Conservation (phyloP, 805 yeast species). For the Starmera quercuum region DNA sequence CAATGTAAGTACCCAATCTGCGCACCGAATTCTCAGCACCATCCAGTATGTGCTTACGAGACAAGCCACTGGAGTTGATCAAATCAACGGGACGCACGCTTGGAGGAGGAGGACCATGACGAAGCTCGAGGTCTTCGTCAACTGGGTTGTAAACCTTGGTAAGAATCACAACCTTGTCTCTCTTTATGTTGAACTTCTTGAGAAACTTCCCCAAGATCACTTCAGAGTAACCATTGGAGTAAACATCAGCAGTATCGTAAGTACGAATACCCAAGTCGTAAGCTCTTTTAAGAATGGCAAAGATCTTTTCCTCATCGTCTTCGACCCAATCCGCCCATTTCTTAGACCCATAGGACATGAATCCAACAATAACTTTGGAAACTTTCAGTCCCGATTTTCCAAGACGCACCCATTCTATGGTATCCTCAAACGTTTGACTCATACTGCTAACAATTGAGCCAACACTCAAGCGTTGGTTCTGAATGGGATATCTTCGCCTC, state of each 20-base stretch:
- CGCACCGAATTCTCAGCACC: constrained; percentile 31
- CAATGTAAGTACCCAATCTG: constrained; percentile 38
- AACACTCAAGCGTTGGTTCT: no score
- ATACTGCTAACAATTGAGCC: no score
- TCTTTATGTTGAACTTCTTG: constrained; percentile 37
- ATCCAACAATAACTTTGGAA: constrained; percentile 41
- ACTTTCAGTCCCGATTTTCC: constrained; percentile 40
- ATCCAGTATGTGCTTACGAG: constrained; percentile 39
- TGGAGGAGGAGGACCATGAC: background rate
- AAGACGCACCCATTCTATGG: constrained; percentile 5
- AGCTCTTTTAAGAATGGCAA: constrained; percentile 32
- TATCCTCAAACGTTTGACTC: no score
- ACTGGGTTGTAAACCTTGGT: constrained; percentile 32
- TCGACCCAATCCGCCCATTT: constrained; percentile 34
- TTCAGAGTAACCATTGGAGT: constrained; percentile 40
- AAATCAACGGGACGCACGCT: constrained; percentile 1
- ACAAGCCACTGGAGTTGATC: constrained; percentile 29
- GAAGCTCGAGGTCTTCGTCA: constrained; percentile 14
- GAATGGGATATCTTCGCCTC: no score
- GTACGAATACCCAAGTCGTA: constrained; percentile 38
- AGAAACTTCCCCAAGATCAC: constrained; percentile 41
- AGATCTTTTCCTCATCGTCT: constrained; percentile 36
- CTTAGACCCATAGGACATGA: constrained; percentile 43
- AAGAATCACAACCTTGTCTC: constrained; percentile 44
- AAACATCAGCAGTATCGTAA: constrained; percentile 40